A percentile compares a stretch with the other conserved stretches of the same genome.
phyloP scores from a whole-genome alignment of 2,329 filamentous ascomycete genomes.

The Monilinia vaccinii-corymbosi region DNA sequence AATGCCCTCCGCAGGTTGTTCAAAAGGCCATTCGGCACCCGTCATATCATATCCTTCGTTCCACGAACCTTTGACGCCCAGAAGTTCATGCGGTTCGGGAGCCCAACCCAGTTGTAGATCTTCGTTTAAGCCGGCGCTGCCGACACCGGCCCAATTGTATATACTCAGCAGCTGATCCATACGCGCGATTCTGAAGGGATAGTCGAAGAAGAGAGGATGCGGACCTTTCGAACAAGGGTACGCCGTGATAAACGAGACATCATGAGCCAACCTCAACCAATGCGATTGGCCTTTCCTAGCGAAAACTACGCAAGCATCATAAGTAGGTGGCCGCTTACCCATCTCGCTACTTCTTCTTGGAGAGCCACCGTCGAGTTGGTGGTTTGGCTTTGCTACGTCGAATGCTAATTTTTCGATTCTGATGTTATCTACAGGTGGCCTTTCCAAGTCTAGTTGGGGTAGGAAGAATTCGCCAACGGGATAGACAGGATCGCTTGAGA shows the following conservation, averaged over 20 bases:
- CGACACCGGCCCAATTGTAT: slow-evolving; percentile 47
- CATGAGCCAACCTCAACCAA: slow-evolving; percentile 53
- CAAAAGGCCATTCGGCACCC: neutral
- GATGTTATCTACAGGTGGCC: slow-evolving; percentile 51
- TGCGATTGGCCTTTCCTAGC: slow-evolving; percentile 54
- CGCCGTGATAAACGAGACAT: slow-evolving; percentile 57
- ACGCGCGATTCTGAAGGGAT: slow-evolving; percentile 48
- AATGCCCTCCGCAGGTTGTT: slow-evolving; percentile 24
- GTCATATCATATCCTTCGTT: slow-evolving; percentile 24
- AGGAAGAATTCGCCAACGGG: slow-evolving; percentile 61
- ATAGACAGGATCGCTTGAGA: slow-evolving; percentile 43
- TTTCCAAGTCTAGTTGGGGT: slow-evolving; percentile 40
- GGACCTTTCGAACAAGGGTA: slow-evolving; percentile 56
- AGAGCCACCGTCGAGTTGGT: neutral
- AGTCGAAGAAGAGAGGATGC: slow-evolving; percentile 66
- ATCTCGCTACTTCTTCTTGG: slow-evolving; percentile 1
- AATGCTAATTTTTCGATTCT: slow-evolving; percentile 57
- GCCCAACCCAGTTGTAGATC: neutral
- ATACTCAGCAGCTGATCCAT: slow-evolving; percentile 59
- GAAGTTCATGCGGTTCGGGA: neutral
- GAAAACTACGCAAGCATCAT: slow-evolving; percentile 54
- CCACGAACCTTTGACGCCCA: slow-evolving; percentile 1
- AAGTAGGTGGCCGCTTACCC: slow-evolving; percentile 36
- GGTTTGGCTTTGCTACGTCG: neutral
- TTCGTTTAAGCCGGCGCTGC: slow-evolving; percentile 1